Conservation (phyloP, 2,329 filamentous ascomycete genomes). For the Gremmenia infestans region DNA sequence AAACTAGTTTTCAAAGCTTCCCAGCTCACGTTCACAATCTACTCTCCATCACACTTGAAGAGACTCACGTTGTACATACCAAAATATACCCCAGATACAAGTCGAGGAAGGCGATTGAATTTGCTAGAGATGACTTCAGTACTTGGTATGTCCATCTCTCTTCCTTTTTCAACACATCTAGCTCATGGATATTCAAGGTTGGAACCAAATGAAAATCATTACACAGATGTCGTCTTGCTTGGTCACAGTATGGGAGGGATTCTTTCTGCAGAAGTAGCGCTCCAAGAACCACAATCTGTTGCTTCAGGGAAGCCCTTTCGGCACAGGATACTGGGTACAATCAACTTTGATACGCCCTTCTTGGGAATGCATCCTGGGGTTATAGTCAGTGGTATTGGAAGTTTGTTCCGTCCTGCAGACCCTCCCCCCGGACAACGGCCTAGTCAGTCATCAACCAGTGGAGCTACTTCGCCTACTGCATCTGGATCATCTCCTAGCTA, state of each 20-base stretch:
- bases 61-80: constrained; percentile 76
- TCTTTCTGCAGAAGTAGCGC: constrained; percentile 70
- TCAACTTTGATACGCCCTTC: constrained; percentile 83
- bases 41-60: constrained; percentile 59
- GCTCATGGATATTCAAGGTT: constrained; percentile 45
- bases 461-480: constrained; percentile 14
- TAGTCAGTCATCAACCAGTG: constrained; percentile 11
- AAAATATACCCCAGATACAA: constrained; percentile 82
- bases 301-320: constrained; percentile 43
- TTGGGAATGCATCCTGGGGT: constrained; percentile 86
- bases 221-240: constrained; percentile 74
- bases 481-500: constrained; percentile 19
- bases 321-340: constrained; percentile 72
- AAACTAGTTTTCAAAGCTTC: constrained; percentile 82
- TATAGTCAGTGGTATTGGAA: constrained; percentile 73
- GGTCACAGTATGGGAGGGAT: constrained; percentile 91
- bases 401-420: constrained; percentile 58
- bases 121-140: constrained; percentile 79
- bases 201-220: constrained; percentile 65
- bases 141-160: constrained; percentile 49
- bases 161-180: constrained; percentile 1
- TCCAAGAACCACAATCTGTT: constrained; percentile 41
- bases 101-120: constrained; percentile 64
- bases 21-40: constrained; percentile 81
- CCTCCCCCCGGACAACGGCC: constrained; percentile 19